Conservation (phyloP, 768 basidiomycete genomes). For the Mycena floridula region DNA sequence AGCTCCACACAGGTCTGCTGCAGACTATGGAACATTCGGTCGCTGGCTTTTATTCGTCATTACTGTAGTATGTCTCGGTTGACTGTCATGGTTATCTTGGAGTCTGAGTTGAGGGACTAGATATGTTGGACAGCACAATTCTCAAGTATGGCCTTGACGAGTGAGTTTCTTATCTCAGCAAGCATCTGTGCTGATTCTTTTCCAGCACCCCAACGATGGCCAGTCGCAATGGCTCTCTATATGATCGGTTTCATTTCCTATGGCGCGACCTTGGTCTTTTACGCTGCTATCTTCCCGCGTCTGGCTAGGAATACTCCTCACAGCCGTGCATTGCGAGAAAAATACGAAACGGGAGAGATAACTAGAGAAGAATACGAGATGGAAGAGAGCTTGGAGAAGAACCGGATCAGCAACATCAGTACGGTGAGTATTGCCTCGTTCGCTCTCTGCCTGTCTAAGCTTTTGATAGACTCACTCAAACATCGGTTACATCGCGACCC, state of each 20-base stretch:
- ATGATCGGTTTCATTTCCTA: conserved; percentile 78
- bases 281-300: conserved; percentile 71
- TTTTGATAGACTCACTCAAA: conserved; percentile 61
- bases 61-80: no score
- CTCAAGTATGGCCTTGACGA: conserved; percentile 65
- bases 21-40: conserved; percentile 72
- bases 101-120: no score
- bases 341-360: conserved; percentile 56
- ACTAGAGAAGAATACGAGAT: conserved; percentile 56
- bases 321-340: conserved; percentile 46
- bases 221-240: conserved; percentile 69
- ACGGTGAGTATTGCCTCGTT: conserved; percentile 40
- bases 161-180: conserved; percentile 37
- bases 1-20: no score
- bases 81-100: no score
- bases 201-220: conserved; percentile 63
- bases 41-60: conserved; percentile 70
- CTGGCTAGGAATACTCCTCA: conserved; percentile 73
- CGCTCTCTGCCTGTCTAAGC: background rate
- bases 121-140: conserved; percentile 82
- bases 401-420: conserved; percentile 78
- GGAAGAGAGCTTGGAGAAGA: conserved; percentile 80
- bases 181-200: no score
- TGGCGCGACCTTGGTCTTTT: conserved; percentile 79
- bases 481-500: conserved; percentile 62